Evolutionary conservation across 164 flowering plant species (phyloP), one percentile per base, ranked within the genome.

Genomic region (Santalum album): DNA sequence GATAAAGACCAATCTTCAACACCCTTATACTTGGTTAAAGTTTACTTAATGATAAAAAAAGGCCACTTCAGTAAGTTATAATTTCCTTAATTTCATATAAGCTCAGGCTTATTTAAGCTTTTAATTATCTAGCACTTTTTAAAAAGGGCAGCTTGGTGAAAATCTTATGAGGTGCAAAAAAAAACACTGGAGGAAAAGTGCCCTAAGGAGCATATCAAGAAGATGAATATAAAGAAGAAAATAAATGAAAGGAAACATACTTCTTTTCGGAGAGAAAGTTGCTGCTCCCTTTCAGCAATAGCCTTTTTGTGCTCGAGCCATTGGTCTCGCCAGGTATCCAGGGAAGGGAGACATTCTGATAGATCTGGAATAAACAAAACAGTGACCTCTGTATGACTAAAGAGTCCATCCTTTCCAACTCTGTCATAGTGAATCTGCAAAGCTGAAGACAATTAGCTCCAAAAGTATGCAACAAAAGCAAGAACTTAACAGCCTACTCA

Each of bases 361-460:
- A 94, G 66, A 69, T 90, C 90, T 16, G 97, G 99, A 65, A 94
- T 69, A 86, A 78, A 94, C 12, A 85, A 61, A 7, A 94, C 92
- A 51, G 96, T 80, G 38, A 87, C 77, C 72, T 94, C 99, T 59
- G 76, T 90, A 63, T 90, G 92, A 77, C 92, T 94, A 58, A 81
- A 87, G 20, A 83, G 56, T 38, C 99, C 99, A 78, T 90, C 92
- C 69, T 82, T 72, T 53, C 96, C 97, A 69, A 85, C 56, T 84
- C 99, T 74, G 43, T 90, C 86, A 78, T 94, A 94, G 59, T 94
- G 99, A 65, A 94, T 85, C 99, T 94, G 83, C 61, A 71, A 25
- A 55, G 7, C 3, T 29, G 14, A 29, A 20, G 40, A 7, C 6
- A 51, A 29, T 56, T n/a, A n/a, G n/a, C n/a, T n/a, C n/a, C n/a